Percentiles rank a stretch among this genome's conserved stretches.
phyloP scores from a whole-genome alignment of 306 rosid species.

The Acmispon strigosus region DNA sequence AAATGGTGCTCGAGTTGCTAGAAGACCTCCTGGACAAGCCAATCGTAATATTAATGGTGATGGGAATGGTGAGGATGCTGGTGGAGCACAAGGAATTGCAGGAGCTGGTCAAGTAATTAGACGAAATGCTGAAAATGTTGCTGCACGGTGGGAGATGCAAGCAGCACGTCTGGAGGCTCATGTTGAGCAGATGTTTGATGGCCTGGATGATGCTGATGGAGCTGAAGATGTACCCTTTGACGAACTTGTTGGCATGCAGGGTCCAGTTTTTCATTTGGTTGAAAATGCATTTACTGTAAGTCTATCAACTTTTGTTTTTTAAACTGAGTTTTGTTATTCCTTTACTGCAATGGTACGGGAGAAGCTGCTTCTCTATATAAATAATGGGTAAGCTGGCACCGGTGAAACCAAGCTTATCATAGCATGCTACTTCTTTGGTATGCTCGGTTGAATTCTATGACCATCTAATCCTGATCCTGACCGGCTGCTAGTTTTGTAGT shows the following conservation, averaged over 20 bases:
- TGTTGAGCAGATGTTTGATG: conserved; percentile 99
- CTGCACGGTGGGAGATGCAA: conserved; percentile 98
- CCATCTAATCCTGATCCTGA: background rate
- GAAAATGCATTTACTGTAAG: conserved; percentile 98
- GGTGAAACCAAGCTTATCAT: background rate
- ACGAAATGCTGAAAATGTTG: conserved; percentile 94
- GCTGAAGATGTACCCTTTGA: conserved; percentile 99
- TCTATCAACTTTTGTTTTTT: background rate
- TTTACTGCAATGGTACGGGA: background rate
- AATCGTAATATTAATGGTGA: conserved; percentile 75
- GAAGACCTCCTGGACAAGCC: conserved; percentile 88
- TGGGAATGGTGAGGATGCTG: conserved; percentile 80
- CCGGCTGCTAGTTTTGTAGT: background rate
- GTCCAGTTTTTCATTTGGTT: conserved; percentile 98
- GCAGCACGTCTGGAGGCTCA: conserved; percentile 99
- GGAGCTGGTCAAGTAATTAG: conserved; percentile 93
- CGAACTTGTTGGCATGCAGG: conserved; percentile 99
- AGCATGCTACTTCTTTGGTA: background rate
- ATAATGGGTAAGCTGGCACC: background rate
- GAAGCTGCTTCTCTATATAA: background rate
- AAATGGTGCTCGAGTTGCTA: conserved; percentile 85
- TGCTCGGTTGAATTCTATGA: background rate
- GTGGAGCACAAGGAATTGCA: conserved; percentile 78
- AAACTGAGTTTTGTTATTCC: background rate
- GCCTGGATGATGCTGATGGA: conserved; percentile 96